Conservation (phyloP, 176 grass and related monocot genomes). For the Oryza rufipogon region DNA sequence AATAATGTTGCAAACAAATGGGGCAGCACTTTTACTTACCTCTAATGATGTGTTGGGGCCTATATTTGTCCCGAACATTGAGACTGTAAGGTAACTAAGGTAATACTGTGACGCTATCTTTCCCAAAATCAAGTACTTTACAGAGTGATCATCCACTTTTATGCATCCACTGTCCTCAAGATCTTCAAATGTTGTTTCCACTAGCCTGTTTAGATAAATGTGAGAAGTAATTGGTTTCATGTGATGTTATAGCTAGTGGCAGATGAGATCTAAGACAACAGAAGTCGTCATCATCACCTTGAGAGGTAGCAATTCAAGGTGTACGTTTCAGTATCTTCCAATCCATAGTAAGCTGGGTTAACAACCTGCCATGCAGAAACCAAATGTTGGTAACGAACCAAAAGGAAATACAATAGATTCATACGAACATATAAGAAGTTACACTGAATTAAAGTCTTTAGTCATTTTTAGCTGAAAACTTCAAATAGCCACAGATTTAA, state of each 20-base stretch:
- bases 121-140: constrained; percentile 86
- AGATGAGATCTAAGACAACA: constrained; percentile 33
- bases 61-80: constrained; percentile 98
- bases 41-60: constrained; percentile 79
- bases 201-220: constrained; percentile 64
- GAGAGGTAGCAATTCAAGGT: constrained; percentile 93
- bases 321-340: constrained; percentile 79
- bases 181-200: constrained; percentile 93
- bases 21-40: constrained; percentile 52
- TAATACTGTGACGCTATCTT: constrained; percentile 98
- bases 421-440: constrained; percentile 13
- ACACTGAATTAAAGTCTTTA: constrained; percentile 11
- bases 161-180: constrained; percentile 98
- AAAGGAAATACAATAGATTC: constrained; percentile 18
- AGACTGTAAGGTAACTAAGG: constrained; percentile 93
- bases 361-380: constrained; percentile 64
- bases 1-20: constrained; percentile 29
- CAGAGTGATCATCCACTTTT: constrained; percentile 76
- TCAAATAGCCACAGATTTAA: constrained; percentile 25
- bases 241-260: constrained; percentile 37
- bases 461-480: constrained; percentile 17
- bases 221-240: constrained; percentile 33
- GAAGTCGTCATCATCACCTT: constrained; percentile 56
- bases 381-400: constrained; percentile 31
- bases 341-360: constrained; percentile 94